Evolutionary conservation across 2,329 filamentous ascomycete species (phyloP).

Genomic region (Penicillium hesseltinei): DNA sequence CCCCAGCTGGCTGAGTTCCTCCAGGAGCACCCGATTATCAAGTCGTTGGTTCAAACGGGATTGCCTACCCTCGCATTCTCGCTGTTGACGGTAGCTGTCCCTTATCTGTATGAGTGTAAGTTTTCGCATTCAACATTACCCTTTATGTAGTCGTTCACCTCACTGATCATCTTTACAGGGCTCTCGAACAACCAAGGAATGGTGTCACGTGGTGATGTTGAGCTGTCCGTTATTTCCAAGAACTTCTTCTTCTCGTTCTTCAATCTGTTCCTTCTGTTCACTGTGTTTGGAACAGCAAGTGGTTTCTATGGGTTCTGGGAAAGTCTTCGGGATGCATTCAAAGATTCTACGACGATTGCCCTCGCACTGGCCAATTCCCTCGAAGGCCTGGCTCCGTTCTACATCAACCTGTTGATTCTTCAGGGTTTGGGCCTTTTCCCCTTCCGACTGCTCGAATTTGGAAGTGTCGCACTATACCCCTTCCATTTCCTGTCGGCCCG

Average conservation of each 20-base stretch:
- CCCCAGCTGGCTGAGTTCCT: constrained; percentile 69
- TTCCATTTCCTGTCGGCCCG: constrained; percentile 74
- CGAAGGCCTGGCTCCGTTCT: constrained; percentile 74
- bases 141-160: background rate
- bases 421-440: constrained; percentile 93
- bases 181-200: constrained; percentile 89
- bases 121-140: constrained; percentile 1
- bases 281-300: constrained; percentile 76
- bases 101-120: constrained; percentile 87
- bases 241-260: constrained; percentile 99
- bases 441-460: constrained; percentile 86
- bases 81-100: constrained; percentile 82
- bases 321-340: constrained; percentile 68
- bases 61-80: constrained; percentile 83
- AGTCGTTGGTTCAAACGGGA: constrained; percentile 80
- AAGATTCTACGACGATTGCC: constrained; percentile 76
- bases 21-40: constrained; percentile 64
- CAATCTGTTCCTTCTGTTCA: constrained; percentile 96
- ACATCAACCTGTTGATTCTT: constrained; percentile 89
- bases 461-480: constrained; percentile 78
- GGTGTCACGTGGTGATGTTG: constrained; percentile 91
- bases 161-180: constrained; percentile 40
- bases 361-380: constrained; percentile 73
- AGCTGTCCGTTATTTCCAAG: constrained; percentile 92
- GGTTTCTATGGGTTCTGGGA: constrained; percentile 67